Percentiles rank a stretch among this genome's conserved stretches.
phyloP scores from a whole-genome alignment of 1,284 basidiomycete species.

The Trichosporon sp. region DNA sequence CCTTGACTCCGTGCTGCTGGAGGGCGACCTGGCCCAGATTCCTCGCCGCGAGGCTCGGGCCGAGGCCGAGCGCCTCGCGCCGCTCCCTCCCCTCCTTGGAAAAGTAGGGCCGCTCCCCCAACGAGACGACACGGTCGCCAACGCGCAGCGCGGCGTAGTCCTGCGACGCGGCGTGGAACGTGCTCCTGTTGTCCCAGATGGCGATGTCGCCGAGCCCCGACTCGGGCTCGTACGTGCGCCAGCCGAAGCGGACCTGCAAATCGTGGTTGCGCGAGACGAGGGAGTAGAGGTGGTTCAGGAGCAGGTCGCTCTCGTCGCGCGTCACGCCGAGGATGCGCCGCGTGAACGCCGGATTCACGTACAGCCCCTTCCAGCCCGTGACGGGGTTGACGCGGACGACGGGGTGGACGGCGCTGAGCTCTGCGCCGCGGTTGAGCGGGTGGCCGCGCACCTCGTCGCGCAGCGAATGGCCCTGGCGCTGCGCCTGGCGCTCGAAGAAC shows the following conservation, averaged over 20 bases:
- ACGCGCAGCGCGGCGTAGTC: slow-evolving; percentile 55
- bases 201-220: slow-evolving; percentile 48
- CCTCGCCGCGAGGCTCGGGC: not conserved
- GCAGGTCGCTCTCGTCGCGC: slow-evolving; percentile 56
- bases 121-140: slow-evolving; percentile 60
- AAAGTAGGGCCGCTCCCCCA: slow-evolving; percentile 63
- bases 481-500: slow-evolving; percentile 53
- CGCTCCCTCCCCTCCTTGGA: slow-evolving; percentile 22
- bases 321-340: slow-evolving; percentile 58
- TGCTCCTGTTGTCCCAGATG: slow-evolving; percentile 47
- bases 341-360: slow-evolving; percentile 61
- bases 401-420: slow-evolving; percentile 57
- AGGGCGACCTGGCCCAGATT: not conserved
- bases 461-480: not conserved
- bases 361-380: slow-evolving; percentile 62
- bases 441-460: slow-evolving; percentile 43
- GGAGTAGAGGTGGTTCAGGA: slow-evolving; percentile 21
- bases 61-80: slow-evolving; percentile 14
- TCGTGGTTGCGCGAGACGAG: slow-evolving; percentile 56
- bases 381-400: slow-evolving; percentile 53
- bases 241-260: slow-evolving; percentile 58
- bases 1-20: not conserved
- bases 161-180: slow-evolving; percentile 47
- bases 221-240: slow-evolving; percentile 33
- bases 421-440: slow-evolving; percentile 57